These are phyloP conservation scores for Lenzites betulinus DNA, from an alignment of 768 basidiomycete species.

Conservation along the genomic window DNA sequence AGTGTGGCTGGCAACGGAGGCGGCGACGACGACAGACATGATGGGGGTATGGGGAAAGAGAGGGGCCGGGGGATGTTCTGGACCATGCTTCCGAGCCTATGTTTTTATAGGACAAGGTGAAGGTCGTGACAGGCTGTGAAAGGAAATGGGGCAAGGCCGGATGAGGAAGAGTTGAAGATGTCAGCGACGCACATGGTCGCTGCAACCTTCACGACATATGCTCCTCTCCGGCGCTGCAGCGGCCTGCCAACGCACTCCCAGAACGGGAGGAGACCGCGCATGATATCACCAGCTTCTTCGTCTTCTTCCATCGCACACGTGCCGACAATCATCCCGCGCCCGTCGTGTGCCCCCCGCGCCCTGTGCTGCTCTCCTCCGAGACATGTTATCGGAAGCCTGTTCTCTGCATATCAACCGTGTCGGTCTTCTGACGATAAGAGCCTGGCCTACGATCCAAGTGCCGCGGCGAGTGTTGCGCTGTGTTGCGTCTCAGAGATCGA, in stretches of 20 bases:
- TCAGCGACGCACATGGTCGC: conserved; percentile 10
- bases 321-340: not conserved
- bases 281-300: conserved; percentile 7
- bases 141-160: conserved; percentile 7
- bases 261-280: not conserved
- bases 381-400: not conserved
- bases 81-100: not conserved
- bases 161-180: conserved; percentile 8
- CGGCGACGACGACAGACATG: conserved; percentile 14
- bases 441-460: not conserved
- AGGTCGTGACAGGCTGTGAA: conserved; percentile 8
- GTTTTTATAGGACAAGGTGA: conserved; percentile 10
- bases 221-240: not conserved
- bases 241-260: not conserved
- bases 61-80: not conserved
- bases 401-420: not conserved
- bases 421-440: not conserved
- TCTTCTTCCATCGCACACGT: conserved; percentile 8
- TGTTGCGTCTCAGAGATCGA: no score
- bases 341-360: not conserved
- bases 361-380: not conserved
- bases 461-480: no score
- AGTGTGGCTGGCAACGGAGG: conserved; percentile 45
- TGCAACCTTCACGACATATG: conserved; percentile 5
- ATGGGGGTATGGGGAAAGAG: conserved; percentile 5